A percentile compares a stretch with the other conserved stretches of the same genome.
These are phyloP conservation scores for Daldinia bambusicola DNA, from an alignment of 495 filamentous ascomycete species.

Conservation along the genomic window DNA sequence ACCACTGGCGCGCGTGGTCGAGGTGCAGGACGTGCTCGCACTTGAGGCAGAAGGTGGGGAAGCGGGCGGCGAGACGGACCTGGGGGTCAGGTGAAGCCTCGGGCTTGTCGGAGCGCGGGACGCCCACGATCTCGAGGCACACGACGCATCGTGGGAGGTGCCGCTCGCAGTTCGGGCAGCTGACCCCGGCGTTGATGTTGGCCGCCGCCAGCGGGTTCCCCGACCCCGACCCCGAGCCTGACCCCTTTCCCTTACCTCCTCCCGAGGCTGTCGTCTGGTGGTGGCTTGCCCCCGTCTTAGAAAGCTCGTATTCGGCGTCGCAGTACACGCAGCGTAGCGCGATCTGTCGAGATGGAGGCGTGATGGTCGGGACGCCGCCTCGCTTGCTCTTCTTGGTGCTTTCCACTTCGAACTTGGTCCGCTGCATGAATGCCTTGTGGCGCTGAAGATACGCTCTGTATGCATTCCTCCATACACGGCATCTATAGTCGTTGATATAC, in stretches of 20 bases:
- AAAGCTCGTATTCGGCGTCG: constrained; percentile 63
- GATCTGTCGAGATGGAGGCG: constrained; percentile 76
- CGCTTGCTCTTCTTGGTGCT: constrained; percentile 67
- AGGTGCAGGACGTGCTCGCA: constrained; percentile 93
- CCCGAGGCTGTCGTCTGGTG: constrained; percentile 8
- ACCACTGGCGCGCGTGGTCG: constrained; percentile 90
- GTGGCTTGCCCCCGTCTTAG: constrained; percentile 44
- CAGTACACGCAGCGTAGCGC: constrained; percentile 87
- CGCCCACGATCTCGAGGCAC: constrained; percentile 86
- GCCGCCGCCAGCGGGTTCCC: constrained; percentile 57
- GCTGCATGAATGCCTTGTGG: constrained; percentile 61
- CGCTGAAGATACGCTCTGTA: constrained; percentile 85
- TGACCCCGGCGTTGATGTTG: constrained; percentile 63
- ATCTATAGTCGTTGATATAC: constrained; percentile 81
- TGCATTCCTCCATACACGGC: constrained; percentile 79
- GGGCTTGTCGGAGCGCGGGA: constrained; percentile 72
- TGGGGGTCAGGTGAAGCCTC: constrained; percentile 65
- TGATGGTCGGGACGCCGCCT: constrained; percentile 70
- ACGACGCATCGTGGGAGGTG: constrained; percentile 91
- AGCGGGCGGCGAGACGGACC: constrained; percentile 57
- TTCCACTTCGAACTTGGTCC: constrained; percentile 72
- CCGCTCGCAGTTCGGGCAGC: constrained; percentile 86
- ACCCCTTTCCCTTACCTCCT: constrained; percentile 18
- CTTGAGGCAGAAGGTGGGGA: constrained; percentile 82
- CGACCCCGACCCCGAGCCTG: too few species aligned